A percentile compares a stretch with the other conserved stretches of the same genome.
Evolutionary conservation across 805 yeast genomes (phyloP).

Genomic region (Sugiyamaella mastotermitis): DNA sequence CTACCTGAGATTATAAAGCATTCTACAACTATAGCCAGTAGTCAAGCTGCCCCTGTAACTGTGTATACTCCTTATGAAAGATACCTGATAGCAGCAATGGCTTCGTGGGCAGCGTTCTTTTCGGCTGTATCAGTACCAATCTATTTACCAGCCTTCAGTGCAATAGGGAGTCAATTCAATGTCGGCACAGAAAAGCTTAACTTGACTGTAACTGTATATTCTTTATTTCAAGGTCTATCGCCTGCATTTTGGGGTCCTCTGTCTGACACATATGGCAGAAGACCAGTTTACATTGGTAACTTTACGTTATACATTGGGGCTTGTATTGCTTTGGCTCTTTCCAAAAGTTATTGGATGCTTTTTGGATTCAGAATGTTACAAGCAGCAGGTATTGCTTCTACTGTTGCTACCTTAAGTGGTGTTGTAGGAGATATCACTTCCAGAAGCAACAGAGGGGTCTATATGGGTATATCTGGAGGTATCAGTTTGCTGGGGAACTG

Average conservation of each 20-base stretch:
- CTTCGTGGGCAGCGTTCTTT: conserved; percentile 42
- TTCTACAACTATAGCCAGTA: too few relatives aligned
- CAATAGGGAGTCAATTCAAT: conserved; percentile 47
- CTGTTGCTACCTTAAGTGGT: conserved; percentile 65
- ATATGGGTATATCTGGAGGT: conserved; percentile 61
- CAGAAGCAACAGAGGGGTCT: conserved; percentile 60
- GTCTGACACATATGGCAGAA: conserved; percentile 67
- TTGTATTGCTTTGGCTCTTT: conserved; percentile 59
- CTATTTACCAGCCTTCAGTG: conserved; percentile 70
- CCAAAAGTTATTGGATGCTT: conserved; percentile 53
- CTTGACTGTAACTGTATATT: conserved; percentile 68
- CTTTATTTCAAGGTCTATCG: conserved; percentile 67
- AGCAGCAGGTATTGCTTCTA: conserved; percentile 71
- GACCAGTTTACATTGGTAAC: conserved; percentile 58
- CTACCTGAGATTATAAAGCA: too few relatives aligned
- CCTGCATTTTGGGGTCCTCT: conserved; percentile 68
- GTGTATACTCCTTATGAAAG: conserved; percentile 2
- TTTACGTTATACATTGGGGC: conserved; percentile 51
- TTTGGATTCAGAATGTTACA: conserved; percentile 64
- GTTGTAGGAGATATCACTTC: conserved; percentile 69
- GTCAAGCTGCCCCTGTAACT: conserved; percentile 4
- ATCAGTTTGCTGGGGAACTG: conserved; percentile 67
- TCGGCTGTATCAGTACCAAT: conserved; percentile 71
- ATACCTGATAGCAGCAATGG: conserved; percentile 3
- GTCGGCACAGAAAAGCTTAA: conserved; percentile 55